These are phyloP conservation scores for Oldenlandia corymbosa DNA, from an alignment of 257 asterid species.

Conservation along the genomic window DNA sequence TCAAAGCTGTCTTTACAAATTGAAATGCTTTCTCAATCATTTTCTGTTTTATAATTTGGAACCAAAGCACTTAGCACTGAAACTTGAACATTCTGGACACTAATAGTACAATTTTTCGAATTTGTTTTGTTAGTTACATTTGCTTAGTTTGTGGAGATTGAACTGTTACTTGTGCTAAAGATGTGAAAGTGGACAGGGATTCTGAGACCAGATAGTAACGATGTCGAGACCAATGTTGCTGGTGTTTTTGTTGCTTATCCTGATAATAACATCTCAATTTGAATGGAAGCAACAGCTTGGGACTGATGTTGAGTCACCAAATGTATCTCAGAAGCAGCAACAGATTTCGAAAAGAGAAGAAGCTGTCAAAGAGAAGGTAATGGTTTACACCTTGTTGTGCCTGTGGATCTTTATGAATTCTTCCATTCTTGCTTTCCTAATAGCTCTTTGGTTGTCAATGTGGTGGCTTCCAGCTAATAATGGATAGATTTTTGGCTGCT, in stretches of 20 bases:
- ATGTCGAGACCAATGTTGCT: constrained; percentile 81
- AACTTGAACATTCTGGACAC: neutral
- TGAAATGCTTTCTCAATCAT: neutral
- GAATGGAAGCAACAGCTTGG: constrained; percentile 81
- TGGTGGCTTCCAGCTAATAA: too few species aligned
- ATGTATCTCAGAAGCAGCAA: constrained; percentile 57
- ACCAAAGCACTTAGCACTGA: neutral
- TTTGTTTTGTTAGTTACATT: too few species aligned
- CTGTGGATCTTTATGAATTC: neutral
- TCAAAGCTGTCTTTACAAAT: neutral
- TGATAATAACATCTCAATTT: constrained; percentile 74
- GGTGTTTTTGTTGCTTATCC: constrained; percentile 56
- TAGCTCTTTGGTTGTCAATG: neutral
- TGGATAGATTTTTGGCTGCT: too few species aligned
- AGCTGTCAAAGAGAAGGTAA: constrained; percentile 73
- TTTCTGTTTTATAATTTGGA: neutral
- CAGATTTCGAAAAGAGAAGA: constrained; percentile 64
- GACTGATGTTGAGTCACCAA: constrained; percentile 51
- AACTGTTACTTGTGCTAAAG: neutral
- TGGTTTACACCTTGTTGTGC: neutral
- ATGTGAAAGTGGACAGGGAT: constrained; percentile 30
- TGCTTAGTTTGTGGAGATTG: neutral
- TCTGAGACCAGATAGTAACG: constrained; percentile 31
- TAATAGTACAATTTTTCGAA: too few species aligned
- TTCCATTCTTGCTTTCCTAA: neutral